phyloP scores from a whole-genome alignment of 441 rosid species.

The Corymbia citriodora region DNA sequence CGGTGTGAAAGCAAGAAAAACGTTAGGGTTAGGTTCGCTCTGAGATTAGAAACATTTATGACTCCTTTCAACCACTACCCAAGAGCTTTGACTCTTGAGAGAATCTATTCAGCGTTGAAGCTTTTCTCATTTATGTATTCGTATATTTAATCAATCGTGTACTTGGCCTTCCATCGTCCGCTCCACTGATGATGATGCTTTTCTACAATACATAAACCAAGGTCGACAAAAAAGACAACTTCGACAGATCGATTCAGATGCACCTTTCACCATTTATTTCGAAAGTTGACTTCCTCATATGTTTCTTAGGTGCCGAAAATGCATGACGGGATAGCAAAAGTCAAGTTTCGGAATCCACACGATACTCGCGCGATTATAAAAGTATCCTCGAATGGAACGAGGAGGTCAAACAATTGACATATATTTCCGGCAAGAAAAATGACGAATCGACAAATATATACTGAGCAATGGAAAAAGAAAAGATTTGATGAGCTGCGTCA shows the following conservation, averaged over 20 bases:
- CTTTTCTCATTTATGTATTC: not conserved
- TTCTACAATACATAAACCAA: not conserved
- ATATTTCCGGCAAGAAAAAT: not conserved
- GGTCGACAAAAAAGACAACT: not conserved
- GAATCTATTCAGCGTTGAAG: conserved; percentile 1
- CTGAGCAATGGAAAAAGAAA: not conserved
- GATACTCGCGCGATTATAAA: not conserved
- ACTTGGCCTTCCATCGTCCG: not conserved
- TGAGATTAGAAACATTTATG: conserved; percentile 9
- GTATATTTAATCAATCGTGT: not conserved
- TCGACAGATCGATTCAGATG: not conserved
- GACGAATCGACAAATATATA: not conserved
- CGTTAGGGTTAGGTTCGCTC: not conserved
- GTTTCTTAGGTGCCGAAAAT: not conserved
- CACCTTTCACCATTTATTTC: not conserved
- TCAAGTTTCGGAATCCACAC: not conserved
- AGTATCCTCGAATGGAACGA: not conserved
- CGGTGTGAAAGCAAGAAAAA: not conserved
- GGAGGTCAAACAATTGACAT: not conserved
- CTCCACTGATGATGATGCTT: not conserved
- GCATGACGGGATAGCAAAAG: not conserved
- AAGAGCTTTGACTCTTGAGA: not conserved
- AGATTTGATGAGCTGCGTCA: not conserved
- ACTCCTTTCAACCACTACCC: conserved; percentile 13
- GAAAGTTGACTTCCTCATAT: not conserved